Conservation (phyloP, 805 yeast genomes). For the Pichia membranifaciens region DNA sequence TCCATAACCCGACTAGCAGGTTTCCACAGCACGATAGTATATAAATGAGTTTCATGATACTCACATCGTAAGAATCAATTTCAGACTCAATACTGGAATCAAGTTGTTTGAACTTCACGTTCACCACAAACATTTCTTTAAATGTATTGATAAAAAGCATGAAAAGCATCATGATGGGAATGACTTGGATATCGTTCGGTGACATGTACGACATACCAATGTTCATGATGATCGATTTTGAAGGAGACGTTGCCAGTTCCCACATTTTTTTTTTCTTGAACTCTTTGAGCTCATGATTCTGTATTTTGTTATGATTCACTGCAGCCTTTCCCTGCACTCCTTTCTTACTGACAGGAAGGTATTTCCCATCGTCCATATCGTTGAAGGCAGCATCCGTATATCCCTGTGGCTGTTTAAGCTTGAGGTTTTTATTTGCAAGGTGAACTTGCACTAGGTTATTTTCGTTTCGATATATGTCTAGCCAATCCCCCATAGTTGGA, state of each 20-base stretch:
- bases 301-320: slow-evolving; percentile 1
- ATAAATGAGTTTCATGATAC: slow-evolving; percentile 25
- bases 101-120: slow-evolving; percentile 40
- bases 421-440: slow-evolving; percentile 1
- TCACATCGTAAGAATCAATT: slow-evolving; percentile 19
- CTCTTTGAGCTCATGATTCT: slow-evolving; percentile 28
- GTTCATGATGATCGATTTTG: slow-evolving; percentile 84
- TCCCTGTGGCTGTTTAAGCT: slow-evolving; percentile 16
- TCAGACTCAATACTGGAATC: slow-evolving; percentile 10
- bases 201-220: slow-evolving; percentile 87
- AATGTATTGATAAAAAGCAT: slow-evolving; percentile 77
- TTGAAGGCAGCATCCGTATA: slow-evolving; percentile 14
- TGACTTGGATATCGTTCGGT: slow-evolving; percentile 82
- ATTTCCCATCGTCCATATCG: slow-evolving; percentile 10
- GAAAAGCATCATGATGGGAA: slow-evolving; percentile 84
- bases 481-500: slow-evolving; percentile 12
- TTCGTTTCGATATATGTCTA: slow-evolving; percentile 10
- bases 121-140: slow-evolving; percentile 58
- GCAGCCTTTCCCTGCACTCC: not conserved
- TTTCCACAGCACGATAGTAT: slow-evolving; percentile 42
- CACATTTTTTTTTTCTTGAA: slow-evolving; percentile 65
- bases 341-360: not conserved
- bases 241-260: slow-evolving; percentile 79
- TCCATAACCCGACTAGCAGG: slow-evolving; percentile 76
- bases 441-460: not conserved